These are phyloP conservation scores for Herpetospermum pedunculosum DNA, from an alignment of 306 rosid genomes.

Conservation along the genomic window DNA sequence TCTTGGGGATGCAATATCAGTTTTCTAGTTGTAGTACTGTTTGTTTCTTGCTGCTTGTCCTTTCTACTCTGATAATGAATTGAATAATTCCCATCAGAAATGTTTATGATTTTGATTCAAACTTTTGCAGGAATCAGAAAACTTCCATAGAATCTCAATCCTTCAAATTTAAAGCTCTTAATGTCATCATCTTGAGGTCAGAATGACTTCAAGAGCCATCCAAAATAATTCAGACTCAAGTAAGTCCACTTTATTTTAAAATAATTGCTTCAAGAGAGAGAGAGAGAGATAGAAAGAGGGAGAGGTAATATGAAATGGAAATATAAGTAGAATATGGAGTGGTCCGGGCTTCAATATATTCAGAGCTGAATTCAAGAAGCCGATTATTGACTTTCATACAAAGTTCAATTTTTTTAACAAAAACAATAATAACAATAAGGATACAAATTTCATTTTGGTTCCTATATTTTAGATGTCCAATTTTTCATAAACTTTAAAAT, in stretches of 20 bases:
- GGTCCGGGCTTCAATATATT: not conserved
- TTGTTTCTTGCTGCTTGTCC: not conserved
- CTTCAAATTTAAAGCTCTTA: not conserved
- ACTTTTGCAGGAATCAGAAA: not conserved
- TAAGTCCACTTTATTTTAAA: not conserved
- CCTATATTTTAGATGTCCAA: no score
- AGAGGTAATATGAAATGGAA: not conserved
- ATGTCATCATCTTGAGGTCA: slow-evolving; percentile 1
- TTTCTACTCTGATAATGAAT: not conserved
- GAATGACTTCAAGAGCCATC: slow-evolving; percentile 2
- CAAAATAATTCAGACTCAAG: not conserved
- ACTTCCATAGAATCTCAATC: not conserved
- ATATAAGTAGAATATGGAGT: not conserved
- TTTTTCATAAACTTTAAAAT: no score
- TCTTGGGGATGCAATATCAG: not conserved
- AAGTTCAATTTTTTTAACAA: no score
- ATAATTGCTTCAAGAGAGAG: not conserved
- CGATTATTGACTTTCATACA: no score
- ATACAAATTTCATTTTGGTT: no score
- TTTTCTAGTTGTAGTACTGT: not conserved
- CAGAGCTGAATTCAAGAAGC: not conserved
- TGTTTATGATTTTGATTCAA: not conserved
- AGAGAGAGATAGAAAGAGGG: not conserved
- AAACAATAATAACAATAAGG: no score
- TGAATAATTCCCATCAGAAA: not conserved